Evolutionary conservation across 2,329 filamentous ascomycete species (phyloP), one percentile per base, ranked within the genome.

Genomic region (Raffaelea ambrosiae): DNA sequence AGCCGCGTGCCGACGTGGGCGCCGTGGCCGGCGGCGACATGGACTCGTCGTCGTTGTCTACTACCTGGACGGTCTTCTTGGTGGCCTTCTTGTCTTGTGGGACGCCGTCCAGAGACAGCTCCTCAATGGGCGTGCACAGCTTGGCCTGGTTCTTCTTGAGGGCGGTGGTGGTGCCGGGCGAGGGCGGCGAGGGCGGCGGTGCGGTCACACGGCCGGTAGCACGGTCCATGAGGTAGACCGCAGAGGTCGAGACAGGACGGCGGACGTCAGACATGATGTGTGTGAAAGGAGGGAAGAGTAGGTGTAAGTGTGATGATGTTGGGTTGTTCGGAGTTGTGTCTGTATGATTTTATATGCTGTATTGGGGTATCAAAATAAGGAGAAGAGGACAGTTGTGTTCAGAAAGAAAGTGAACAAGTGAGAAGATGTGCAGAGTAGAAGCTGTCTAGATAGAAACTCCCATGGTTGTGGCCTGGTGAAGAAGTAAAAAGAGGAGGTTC

Each of bases 101-200:
- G 16, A 8, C 38, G 43, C 44, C 18, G 39, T 61, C 62, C 23
- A 73, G 64, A 2, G 53, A 55, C 4, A 56, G 52, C 31, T 62
- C 58, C 38, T 71, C 67, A 39, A 70, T 61, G 16, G 65, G 61
- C 18, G 65, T 58, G 48, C 63, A 66, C 20, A 57, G 52, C 8
- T 44, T 44, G 3, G 45, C 47, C 3, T 53, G 49, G 14, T 58
- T 55, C 41, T 57, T 59, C n/a, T n/a, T n/a, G n/a, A n/a, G n/a
- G n/a, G n/a, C 26, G 13, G 64, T 61, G 0, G 67, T 62, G 1
- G 66, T 67, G 16, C 61, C 61, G 11, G 68, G 72, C 11, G 72
- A 74, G 2, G 73, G 72, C 4, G 73, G 73, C 4, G 72, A 75
- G 0, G 70, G 72, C n/a, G 72, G 71, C 3, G 71, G 70, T 2